Base-by-base conservation (phyloP, 2,329 filamentous ascomycete species). In the Beauveria sp. region DNA sequence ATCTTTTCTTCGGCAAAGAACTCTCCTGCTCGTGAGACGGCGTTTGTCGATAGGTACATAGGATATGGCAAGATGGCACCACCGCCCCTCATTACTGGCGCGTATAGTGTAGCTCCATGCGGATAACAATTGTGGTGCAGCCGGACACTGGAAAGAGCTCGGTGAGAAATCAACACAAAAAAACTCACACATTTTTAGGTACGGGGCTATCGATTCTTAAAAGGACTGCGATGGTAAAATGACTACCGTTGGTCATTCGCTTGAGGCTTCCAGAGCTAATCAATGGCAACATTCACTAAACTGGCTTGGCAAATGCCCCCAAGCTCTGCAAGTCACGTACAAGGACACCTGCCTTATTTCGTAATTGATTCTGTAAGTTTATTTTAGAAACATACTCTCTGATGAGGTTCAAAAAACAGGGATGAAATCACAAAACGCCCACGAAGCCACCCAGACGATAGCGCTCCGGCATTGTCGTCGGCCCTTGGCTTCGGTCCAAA, bases 381-480 rank as follows among this genome's bases (percentile, higher is more conserved):
- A 46, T 14, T 46, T 3, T 14, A 6, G 10, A 34, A 58, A 22
- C 14, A 31, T 58, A 50, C 14, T 42, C 26, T 50, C n/a, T 58
- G 42, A 24, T 16, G 22, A 18, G 26, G 20, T 24, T 12, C 10
- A 1, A 42, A 24, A 24, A 10, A 8, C 24, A 55, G 4, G 14
- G 6, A 28, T n/a, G 18, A 26, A 64, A 69, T 65, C 67, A 64
- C 64, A 68, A 71, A 75, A 74, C 71, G 71, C 78, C 78, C 78
- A 81, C 76, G 78, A 80, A 76, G 69, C 77, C 69, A 69, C 74
- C 68, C 51, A 20, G 66, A 72, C 79, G 77, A 82, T 82, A 82
- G 80, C 80, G 80, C 74, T 76, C 63, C 56, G 76, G 80, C 80
- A 82, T 82, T 82, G 73, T 83, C 79, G 79, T 73, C 72, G 68